Conservation (phyloP, 1,139 yeast species). For the Candida tropicalis region DNA sequence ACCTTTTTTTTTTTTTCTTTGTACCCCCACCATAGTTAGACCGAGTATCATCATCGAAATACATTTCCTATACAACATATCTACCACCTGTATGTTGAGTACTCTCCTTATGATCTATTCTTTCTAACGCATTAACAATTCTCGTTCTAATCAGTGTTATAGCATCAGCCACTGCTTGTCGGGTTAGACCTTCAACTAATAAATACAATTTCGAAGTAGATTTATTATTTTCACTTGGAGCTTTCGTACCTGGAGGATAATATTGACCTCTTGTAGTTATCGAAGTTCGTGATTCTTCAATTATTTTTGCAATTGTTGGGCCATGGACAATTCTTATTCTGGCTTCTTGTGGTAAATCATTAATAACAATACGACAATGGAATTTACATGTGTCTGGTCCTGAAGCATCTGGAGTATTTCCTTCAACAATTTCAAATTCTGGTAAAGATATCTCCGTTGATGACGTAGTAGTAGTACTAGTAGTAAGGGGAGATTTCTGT, state of each 20-base stretch:
- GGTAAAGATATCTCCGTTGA: conserved; percentile 26
- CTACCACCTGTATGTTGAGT: conserved; percentile 36
- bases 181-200: conserved; percentile 76
- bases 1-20: too few relatives aligned
- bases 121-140: conserved; percentile 61
- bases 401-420: conserved; percentile 60
- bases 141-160: conserved; percentile 61
- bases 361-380: conserved; percentile 74
- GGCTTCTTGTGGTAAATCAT: conserved; percentile 84
- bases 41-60: too few relatives aligned
- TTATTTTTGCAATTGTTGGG: conserved; percentile 63
- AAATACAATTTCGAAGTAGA: conserved; percentile 73
- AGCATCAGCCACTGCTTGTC: conserved; percentile 65
- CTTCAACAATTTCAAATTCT: conserved; percentile 54
- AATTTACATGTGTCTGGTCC: conserved; percentile 65
- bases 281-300: conserved; percentile 75
- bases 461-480: conserved; percentile 2
- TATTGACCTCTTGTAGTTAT: conserved; percentile 83
- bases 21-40: too few relatives aligned
- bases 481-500: too few relatives aligned
- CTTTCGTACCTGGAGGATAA: conserved; percentile 60
- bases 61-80: conserved; percentile 34
- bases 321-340: conserved; percentile 82
- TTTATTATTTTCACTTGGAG: conserved; percentile 29
- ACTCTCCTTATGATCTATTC: conserved; percentile 44